Conservation (phyloP, 805 yeast genomes). For the Saccharomycopsis sp. region DNA sequence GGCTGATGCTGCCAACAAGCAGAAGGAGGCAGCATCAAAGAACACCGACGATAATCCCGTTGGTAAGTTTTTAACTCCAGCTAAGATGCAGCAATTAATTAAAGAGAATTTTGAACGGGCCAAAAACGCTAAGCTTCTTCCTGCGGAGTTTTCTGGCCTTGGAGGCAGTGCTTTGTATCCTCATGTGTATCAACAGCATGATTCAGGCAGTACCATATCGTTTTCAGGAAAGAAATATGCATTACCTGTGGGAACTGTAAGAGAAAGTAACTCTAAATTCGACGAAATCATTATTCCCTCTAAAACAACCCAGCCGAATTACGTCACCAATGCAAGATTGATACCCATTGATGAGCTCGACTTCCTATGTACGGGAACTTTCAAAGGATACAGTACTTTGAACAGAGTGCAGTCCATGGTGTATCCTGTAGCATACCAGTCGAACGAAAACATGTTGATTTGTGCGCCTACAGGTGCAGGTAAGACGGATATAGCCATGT, state of each 20-base stretch:
- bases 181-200: slow-evolving; percentile 74
- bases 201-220: slow-evolving; percentile 62
- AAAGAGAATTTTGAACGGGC: slow-evolving; percentile 43
- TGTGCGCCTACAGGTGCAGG: slow-evolving; percentile 99
- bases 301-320: slow-evolving; percentile 41
- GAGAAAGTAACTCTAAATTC: slow-evolving; percentile 51
- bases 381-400: slow-evolving; percentile 66
- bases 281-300: slow-evolving; percentile 86
- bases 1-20: slow-evolving; percentile 22
- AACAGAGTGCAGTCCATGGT: slow-evolving; percentile 89
- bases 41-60: slow-evolving; percentile 21
- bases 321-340: slow-evolving; percentile 39
- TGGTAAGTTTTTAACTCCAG: slow-evolving; percentile 39
- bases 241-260: slow-evolving; percentile 75
- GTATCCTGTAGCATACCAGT: slow-evolving; percentile 84
- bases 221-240: slow-evolving; percentile 75
- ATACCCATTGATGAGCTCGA: slow-evolving; percentile 62
- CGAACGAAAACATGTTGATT: slow-evolving; percentile 90
- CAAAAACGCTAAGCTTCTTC: slow-evolving; percentile 42
- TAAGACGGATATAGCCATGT: slow-evolving; percentile 87
- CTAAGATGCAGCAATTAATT: slow-evolving; percentile 49
- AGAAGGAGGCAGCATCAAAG: slow-evolving; percentile 21
- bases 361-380: slow-evolving; percentile 74
- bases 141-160: slow-evolving; percentile 22
- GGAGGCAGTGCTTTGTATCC: slow-evolving; percentile 57